Base-by-base conservation (phyloP, 441 rosid species). In the Erodium chrysanthum region DNA sequence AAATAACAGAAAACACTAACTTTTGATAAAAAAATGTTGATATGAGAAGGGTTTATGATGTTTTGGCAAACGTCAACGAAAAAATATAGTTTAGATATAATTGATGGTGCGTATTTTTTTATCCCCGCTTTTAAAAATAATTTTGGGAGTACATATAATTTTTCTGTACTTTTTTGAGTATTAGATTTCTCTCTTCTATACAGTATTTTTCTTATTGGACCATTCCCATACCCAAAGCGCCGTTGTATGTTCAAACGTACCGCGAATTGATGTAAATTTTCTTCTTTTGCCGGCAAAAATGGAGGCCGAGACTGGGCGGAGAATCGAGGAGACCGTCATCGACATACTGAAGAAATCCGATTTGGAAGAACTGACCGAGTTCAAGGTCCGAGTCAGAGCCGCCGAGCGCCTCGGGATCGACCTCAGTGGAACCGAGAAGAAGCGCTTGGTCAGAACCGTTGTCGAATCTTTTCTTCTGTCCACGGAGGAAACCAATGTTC, bases 351-450 rank as follows among this genome's bases (percentile, higher is more conserved):
- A 66, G 68, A 70, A 68, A 50, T 84, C 89, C 8, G 79, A 88
- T 76, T 73, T 90, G 82, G 87, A 80, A 21, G 79, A 71, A 7
- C 79, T 87, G 80, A 90, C 92, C 2, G 96, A 90, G 85, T 87
- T 80, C 81, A 84, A 85, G 68, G 83, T 88, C 82, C 86, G 96
- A 33, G 58, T 66, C 18, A 58, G 72, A 11, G 91, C 84, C 68
- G 78, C 90, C 0, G 76, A 77, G 75, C 85, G 71, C 33, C 85
- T 88, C 52, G 88, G 84, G 52, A 11, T 88, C 73, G 91, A 86
- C 48, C 83, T 89, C 63, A 77, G 86, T 0, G 78, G 62, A 5
- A 10, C 64, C 25, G 50, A 75, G 58, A 76, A 71, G 71, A 86
- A 73, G 83, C 79, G 62, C 69, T 78, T 84, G 9, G 71, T 92